Conservation (phyloP, 768 basidiomycete genomes). For the Pulveroboletus sp. region DNA sequence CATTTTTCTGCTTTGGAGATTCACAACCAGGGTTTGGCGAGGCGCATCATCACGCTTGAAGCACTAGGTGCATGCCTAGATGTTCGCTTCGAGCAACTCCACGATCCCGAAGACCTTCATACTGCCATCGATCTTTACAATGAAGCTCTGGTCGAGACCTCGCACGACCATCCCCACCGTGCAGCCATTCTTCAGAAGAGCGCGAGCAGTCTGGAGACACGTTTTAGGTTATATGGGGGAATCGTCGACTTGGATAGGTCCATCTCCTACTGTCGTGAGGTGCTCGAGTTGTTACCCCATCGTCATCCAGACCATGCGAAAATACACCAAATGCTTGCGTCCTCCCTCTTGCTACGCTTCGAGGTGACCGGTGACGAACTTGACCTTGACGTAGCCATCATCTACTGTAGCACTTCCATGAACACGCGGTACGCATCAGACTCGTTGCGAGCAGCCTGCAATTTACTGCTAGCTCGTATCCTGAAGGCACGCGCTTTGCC, state of each 20-base stretch:
- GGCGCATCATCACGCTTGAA: constrained; percentile 17
- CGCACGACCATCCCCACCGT: constrained; percentile 15
- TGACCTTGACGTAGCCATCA: constrained; percentile 24
- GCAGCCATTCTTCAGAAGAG: constrained; percentile 11
- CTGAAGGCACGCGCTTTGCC: constrained; percentile 21
- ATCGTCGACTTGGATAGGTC: constrained; percentile 24
- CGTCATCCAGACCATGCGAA: constrained; percentile 13
- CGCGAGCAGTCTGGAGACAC: constrained; percentile 14
- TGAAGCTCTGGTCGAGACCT: constrained; percentile 21
- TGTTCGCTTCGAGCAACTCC: constrained; percentile 21
- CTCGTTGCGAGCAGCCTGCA: constrained; percentile 12
- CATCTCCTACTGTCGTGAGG: constrained; percentile 21
- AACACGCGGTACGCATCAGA: constrained; percentile 2
- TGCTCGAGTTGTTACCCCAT: constrained; percentile 18
- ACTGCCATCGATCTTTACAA: constrained; percentile 22
- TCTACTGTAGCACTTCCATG: constrained; percentile 15
- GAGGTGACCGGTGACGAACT: constrained; percentile 21
- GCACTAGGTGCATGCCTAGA: constrained; percentile 22
- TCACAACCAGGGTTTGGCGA: constrained; percentile 8
- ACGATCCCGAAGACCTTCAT: constrained; percentile 22
- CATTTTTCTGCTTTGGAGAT: constrained; percentile 19
- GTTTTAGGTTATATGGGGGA: constrained; percentile 15
- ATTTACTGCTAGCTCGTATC: constrained; percentile 20
- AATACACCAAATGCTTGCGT: constrained; percentile 15
- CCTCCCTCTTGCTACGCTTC: constrained; percentile 23